These are phyloP conservation scores for Eucalyptus shirleyi DNA, from an alignment of 345 rosid genomes.

Conservation along the genomic window DNA sequence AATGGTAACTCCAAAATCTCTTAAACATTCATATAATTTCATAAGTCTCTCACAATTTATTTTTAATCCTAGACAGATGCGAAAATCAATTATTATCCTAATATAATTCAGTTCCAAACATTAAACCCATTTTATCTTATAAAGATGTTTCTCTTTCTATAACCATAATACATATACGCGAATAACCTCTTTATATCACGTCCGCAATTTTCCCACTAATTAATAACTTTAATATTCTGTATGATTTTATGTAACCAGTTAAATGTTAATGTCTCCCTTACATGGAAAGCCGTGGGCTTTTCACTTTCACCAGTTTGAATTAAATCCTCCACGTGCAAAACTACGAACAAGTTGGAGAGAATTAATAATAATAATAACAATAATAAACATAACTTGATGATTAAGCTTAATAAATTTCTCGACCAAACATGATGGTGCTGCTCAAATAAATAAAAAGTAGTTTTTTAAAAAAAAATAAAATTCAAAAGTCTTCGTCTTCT, in stretches of 20 bases:
- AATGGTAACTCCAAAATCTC: neutral
- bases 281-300: neutral
- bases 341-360: neutral
- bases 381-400: neutral
- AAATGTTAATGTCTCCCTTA: neutral
- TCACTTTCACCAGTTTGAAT: neutral
- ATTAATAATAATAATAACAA: neutral
- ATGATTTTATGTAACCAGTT: neutral
- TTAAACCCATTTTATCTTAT: neutral
- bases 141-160: neutral
- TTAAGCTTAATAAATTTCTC: neutral
- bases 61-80: neutral
- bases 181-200: neutral
- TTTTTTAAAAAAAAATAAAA: no score
- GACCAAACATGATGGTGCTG: neutral
- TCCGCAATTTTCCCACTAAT: neutral
- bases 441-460: neutral
- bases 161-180: accelerated
- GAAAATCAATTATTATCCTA: neutral
- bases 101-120: neutral
- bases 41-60: neutral
- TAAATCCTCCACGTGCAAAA: neutral
- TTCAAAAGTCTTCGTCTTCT: neutral
- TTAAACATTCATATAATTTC: neutral
- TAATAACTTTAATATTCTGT: neutral